Evolutionary conservation across 441 rosid species (phyloP), one percentile per base, ranked within the genome.

Genomic region (Gossypium lobatum): DNA sequence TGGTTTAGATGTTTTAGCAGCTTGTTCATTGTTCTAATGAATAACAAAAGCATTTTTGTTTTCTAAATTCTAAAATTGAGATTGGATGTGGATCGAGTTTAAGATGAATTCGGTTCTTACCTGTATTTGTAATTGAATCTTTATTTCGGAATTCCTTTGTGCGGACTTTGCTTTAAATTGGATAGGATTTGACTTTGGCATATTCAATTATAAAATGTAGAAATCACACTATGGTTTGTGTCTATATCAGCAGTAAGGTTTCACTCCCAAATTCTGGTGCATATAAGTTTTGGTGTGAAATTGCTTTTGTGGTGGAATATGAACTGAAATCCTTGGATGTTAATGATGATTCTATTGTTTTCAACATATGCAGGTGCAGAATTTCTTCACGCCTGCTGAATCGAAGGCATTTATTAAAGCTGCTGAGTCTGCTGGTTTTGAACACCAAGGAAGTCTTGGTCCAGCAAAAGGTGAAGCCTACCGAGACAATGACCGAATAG

Each of bases 391-490:
- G 16, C 54, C 88, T 26, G 86, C 86, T 46, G 98, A 95, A 82
- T 88, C 92, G 2, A 87, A 79, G 78, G 88, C 86, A 20, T 95
- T 95, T 46, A 18, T 91, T 45, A 84, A 83, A 80, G 84, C 74
- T 18, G 89, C 96, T 6, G 99, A 95, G 83, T 80, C 92, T 72
- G 76, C 85, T 1, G 97, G 97, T 64, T 92, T 92, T 81, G 85
- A 73, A 42, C 97, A 88, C 79, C 98, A 89, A 79, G 97, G 97
- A 73, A 92, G 97, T 80, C 97, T 85, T 75, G 98, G 99, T 10
- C 99, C 99, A 20, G 77, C 90, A 5, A 83, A 83, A 74, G 98
- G 99, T 8, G 99, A 93, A 88, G 97, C 97, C 70, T 95, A 81
- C 60, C 83, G 98, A 59, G 98, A 92, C 80, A 91, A 93, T 72